Base-by-base conservation (phyloP, 1,284 basidiomycete genomes). In the Wallemia ichthyophaga region DNA sequence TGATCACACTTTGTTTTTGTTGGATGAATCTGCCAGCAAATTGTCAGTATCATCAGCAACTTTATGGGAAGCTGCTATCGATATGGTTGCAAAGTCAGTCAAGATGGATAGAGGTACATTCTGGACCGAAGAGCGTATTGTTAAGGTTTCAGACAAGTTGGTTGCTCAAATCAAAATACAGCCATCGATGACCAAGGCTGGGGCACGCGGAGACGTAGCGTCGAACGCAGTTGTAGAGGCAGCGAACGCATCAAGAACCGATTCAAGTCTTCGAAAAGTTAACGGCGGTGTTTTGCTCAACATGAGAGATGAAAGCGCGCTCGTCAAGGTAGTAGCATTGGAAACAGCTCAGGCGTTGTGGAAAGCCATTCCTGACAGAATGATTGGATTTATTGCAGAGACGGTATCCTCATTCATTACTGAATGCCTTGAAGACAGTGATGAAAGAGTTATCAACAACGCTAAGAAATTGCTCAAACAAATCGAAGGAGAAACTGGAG, bases 171-270 rank as follows among this genome's bases (percentile, higher is more conserved):
- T 0, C 70, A 84, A n/a, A 72, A 76, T 0, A 76, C 78, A 0
- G 71, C 73, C 48, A 72, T 76, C 11, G 69, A 74, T 65, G 73
- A 84, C 71, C 73, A 82, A 69, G 64, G 74, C 73, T 31, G 73
- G 75, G 61, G 64, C 66, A 1, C 71, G 83, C 25, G 75, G 91
- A 62, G 91, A 94, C 68, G 69, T 74, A 9, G 73, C 91, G 68
- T 94, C 95, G 72, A 73, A 83, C 26, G 75, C 80, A 53, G 70
- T 96, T n/a, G 76, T 95, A 60, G 37, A 48, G n/a, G n/a, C 82
- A 88, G 78, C 78, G 84, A 61, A 87, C 85, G 0, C 81, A 89
- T 9, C 81, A 83, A 1, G 37, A 48, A 48, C 37, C n/a, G 37
- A 48, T 21, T 48, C 37, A 21, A 48, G 9, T 17, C n/a, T 48